Conservation (phyloP, 495 filamentous ascomycete genomes). For the Bacidia gigantensis region DNA sequence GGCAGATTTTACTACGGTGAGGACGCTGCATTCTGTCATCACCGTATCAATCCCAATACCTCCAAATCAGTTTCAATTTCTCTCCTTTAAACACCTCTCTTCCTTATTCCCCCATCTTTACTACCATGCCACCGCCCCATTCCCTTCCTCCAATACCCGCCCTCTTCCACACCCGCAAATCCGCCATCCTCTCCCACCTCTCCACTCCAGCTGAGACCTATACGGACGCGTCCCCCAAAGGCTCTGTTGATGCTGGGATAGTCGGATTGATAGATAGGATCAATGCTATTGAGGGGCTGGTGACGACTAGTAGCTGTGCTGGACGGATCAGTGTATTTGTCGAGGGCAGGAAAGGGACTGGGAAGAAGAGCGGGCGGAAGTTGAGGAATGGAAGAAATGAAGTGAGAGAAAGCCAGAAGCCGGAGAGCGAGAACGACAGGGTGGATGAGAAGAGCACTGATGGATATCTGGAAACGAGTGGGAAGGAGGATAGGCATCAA, state of each 20-base stretch:
- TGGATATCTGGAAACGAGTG: too few relatives aligned
- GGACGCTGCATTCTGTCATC: too few relatives aligned
- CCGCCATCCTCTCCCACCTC: slow-evolving; percentile 50
- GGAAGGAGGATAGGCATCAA: too few relatives aligned
- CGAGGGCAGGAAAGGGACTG: slow-evolving; percentile 50
- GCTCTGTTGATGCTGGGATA: slow-evolving; percentile 64
- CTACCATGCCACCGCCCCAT: neutral
- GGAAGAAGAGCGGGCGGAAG: neutral
- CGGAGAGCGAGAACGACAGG: neutral
- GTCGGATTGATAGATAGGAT: slow-evolving; percentile 60
- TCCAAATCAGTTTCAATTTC: neutral
- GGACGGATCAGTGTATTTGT: slow-evolving; percentile 75
- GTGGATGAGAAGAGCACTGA: too few relatives aligned
- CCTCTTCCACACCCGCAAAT: slow-evolving; percentile 46
- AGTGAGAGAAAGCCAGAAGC: neutral
- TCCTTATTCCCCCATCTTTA: neutral
- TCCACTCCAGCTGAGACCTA: slow-evolving; percentile 50
- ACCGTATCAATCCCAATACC: neutral
- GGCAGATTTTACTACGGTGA: too few relatives aligned
- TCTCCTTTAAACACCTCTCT: neutral
- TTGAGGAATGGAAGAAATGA: too few relatives aligned
- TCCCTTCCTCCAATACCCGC: slow-evolving; percentile 17
- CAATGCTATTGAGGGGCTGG: slow-evolving; percentile 56
- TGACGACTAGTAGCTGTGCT: slow-evolving; percentile 85
- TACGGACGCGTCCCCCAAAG: slow-evolving; percentile 72